These are phyloP conservation scores for Aspergillus pseudonomiae DNA, from an alignment of 2,329 filamentous ascomycete species.

Conservation along the genomic window DNA sequence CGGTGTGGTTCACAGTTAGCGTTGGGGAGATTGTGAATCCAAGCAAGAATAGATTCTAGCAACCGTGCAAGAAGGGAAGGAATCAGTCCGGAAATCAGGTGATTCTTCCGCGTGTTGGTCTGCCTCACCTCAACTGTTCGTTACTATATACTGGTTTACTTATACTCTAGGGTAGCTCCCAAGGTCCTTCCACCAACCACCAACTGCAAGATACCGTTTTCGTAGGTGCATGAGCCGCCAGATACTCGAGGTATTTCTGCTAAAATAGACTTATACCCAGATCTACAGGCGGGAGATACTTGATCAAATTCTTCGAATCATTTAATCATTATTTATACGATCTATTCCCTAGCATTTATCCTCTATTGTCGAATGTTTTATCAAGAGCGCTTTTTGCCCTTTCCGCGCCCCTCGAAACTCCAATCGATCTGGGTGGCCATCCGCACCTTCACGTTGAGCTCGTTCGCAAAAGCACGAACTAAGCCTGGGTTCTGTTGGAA, in stretches of 20 bases:
- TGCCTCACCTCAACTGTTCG: no score
- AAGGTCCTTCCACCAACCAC: no score
- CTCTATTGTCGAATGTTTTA: background rate
- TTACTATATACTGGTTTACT: no score
- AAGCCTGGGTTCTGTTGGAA: constrained; percentile 64
- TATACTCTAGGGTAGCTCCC: no score
- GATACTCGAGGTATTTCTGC: background rate
- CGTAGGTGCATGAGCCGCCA: background rate
- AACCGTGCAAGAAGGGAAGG: no score
- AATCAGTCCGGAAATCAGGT: no score
- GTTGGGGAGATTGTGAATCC: no score
- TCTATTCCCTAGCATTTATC: background rate
- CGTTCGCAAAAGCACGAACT: constrained; percentile 61
- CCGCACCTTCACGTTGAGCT: constrained; percentile 52
- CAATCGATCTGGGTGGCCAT: constrained; percentile 42
- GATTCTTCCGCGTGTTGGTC: no score
- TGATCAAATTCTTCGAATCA: background rate
- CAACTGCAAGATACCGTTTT: background rate
- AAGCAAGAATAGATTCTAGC: no score
- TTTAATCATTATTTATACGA: background rate
- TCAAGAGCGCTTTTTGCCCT: background rate
- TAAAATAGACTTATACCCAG: background rate
- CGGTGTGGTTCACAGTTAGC: no score
- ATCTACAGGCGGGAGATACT: background rate
- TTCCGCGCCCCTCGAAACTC: constrained; percentile 10